A percentile compares a stretch with the other conserved stretches of the same genome.
These are phyloP conservation scores for Venturia carpophila DNA, from an alignment of 2,329 filamentous ascomycete genomes.

Conservation along the genomic window DNA sequence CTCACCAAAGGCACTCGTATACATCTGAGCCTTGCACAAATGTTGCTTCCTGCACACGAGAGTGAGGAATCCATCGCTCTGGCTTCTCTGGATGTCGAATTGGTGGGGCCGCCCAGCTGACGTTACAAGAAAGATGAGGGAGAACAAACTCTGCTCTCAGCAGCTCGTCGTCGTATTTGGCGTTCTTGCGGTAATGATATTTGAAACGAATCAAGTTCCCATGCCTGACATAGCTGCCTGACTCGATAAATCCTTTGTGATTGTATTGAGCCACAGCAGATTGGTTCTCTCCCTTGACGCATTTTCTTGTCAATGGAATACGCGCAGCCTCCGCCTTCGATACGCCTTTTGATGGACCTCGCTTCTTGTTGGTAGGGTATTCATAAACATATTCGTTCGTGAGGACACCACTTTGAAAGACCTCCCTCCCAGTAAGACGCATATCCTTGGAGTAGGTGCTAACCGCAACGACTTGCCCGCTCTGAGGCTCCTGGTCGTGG, in stretches of 20 bases:
- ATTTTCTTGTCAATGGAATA: conserved; percentile 35
- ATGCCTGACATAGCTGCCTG: conserved; percentile 47
- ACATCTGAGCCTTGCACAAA: conserved; percentile 47
- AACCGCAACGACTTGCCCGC: conserved; percentile 36
- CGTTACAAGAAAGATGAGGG: conserved; percentile 46
- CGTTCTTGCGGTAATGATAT: conserved; percentile 48
- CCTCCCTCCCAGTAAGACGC: conserved; percentile 37
- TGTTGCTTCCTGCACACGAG: conserved; percentile 47
- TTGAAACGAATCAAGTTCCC: conserved; percentile 47
- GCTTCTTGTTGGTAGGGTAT: conserved; percentile 29
- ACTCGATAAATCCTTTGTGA: conserved; percentile 44
- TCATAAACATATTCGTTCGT: conserved; percentile 46
- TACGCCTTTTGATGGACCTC: conserved; percentile 30
- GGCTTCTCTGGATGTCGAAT: conserved; percentile 43
- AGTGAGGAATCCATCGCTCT: conserved; percentile 49
- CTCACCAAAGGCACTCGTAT: conserved; percentile 40
- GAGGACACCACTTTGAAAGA: conserved; percentile 37
- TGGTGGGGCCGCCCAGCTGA: conserved; percentile 48
- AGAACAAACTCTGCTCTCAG: conserved; percentile 48
- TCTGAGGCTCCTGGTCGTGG: conserved; percentile 40
- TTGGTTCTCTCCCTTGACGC: conserved; percentile 39
- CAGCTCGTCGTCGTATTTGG: conserved; percentile 48
- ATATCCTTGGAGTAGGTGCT: conserved; percentile 43
- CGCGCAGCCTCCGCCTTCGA: conserved; percentile 32
- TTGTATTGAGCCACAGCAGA: conserved; percentile 46